Base-by-base conservation (phyloP, 108 stramenopile genomes). In the Hondaea fermentalgiana region DNA sequence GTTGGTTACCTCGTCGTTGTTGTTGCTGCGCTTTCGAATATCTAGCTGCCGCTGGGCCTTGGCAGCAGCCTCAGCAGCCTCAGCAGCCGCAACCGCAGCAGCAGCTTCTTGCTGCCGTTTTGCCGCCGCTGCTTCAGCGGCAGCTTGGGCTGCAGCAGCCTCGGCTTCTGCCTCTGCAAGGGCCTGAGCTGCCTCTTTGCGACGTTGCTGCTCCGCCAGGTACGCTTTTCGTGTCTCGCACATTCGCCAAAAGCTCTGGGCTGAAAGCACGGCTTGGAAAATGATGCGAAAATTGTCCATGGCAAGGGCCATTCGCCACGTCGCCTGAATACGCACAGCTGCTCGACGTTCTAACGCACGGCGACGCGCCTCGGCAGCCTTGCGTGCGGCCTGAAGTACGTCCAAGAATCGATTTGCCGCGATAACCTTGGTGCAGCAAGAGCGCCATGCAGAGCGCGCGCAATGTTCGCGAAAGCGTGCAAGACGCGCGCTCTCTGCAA, bases 191-290 rank as follows among this genome's bases (percentile, higher is more conserved):
- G 55, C 55, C 14, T 8, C 55, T 57, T 57, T 57, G 55, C 55
- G 55, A 16, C 55, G 55, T 8, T 8, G 14, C 14, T 14, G 55
- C 14, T 8, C 55, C 55, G 0, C 55, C 55, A 57, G 55, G 23
- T 45, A 83, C 23, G 76, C 76, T 6, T 23, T 43, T 0, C 76
- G 12, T 17, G 76, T 23, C 6, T 43, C 19, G 25, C 6, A 12
- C 76, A 83, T 83, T 43, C 76, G 76, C 76, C 76, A 83, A 45
- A 83, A 83, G 76, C 76, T 53, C 28, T 83, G 76, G 6, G 51
- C 49, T 6, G 16, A 12, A 35, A 83, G 45, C 76, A 53, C 45
- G n/a, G 17, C 76, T 16, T 53, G 51, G 28, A 83, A 53, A 53
- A 53, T 45, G 51, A 83, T 23, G 28, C 51, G 49, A 23, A 83